phyloP scores from a whole-genome alignment of 2,329 filamentous ascomycete genomes.

The Geoglossum cookeanum region DNA sequence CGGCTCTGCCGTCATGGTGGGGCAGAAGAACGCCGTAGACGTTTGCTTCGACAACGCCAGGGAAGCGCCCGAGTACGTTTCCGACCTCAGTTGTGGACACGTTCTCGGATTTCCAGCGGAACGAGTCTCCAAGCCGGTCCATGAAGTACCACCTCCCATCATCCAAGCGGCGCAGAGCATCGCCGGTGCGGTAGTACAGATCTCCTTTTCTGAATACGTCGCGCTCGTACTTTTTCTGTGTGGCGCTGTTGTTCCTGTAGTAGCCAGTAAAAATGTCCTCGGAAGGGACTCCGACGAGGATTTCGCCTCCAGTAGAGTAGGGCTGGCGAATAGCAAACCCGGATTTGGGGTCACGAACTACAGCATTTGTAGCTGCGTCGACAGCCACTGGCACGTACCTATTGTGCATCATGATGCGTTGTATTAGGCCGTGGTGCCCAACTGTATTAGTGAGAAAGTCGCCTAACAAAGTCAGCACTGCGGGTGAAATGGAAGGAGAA shows the following conservation, averaged over 20 bases:
- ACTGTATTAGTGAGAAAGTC: constrained; percentile 33
- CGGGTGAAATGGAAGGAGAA: background rate
- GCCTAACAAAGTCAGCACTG: background rate
- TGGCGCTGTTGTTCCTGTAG: constrained; percentile 52
- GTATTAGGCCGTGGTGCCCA: constrained; percentile 49
- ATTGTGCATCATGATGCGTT: constrained; percentile 33
- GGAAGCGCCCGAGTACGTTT: constrained; percentile 47
- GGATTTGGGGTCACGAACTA: constrained; percentile 44
- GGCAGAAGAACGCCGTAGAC: constrained; percentile 71
- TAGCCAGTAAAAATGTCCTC: constrained; percentile 52
- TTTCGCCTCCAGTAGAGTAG: constrained; percentile 55
- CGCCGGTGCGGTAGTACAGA: constrained; percentile 66
- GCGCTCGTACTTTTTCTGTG: constrained; percentile 52
- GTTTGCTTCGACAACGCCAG: constrained; percentile 54
- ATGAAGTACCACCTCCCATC: constrained; percentile 63
- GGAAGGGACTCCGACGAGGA: constrained; percentile 42
- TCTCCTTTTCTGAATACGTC: constrained; percentile 59
- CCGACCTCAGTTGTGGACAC: constrained; percentile 67
- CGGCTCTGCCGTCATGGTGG: constrained; percentile 64
- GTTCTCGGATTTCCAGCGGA: constrained; percentile 69
- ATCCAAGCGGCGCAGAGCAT: constrained; percentile 49
- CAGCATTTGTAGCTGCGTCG: constrained; percentile 47
- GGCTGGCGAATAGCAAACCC: constrained; percentile 44
- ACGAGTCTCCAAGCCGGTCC: constrained; percentile 63
- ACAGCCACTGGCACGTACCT: constrained; percentile 46